Percentiles rank a stretch among this genome's conserved stretches.
Evolutionary conservation across 345 rosid genomes (phyloP).

Genomic region (Melaleuca alternifolia): DNA sequence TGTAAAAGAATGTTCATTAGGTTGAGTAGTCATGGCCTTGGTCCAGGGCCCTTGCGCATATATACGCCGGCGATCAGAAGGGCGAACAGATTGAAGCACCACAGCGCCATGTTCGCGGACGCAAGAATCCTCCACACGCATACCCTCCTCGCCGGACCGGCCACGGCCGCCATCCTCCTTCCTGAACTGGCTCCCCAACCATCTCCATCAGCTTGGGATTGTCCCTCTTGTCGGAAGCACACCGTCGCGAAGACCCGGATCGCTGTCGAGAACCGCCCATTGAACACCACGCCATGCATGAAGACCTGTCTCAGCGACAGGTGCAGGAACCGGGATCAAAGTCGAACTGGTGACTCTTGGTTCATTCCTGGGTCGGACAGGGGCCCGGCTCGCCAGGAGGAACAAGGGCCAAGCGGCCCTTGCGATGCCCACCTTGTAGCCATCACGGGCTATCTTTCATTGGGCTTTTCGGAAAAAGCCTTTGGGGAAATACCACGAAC

Average conservation of each 20-base stretch:
- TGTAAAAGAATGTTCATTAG: background rate
- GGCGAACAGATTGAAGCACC: conserved; percentile 82
- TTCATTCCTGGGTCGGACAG: background rate
- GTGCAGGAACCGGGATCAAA: background rate
- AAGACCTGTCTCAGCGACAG: background rate
- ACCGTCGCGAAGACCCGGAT: conserved; percentile 57
- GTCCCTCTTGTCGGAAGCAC: conserved; percentile 57
- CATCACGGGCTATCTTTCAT: conserved; percentile 11
- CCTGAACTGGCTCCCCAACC: conserved; percentile 41
- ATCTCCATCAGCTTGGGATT: conserved; percentile 43
- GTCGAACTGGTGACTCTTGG: background rate
- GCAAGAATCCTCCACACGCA: conserved; percentile 48
- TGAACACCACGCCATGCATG: conserved; percentile 66
- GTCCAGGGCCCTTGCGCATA: conserved; percentile 33
- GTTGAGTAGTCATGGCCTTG: background rate
- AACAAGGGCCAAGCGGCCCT: conserved; percentile 72
- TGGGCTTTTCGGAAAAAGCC: background rate
- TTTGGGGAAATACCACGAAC: background rate
- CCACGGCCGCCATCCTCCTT: conserved; percentile 5
- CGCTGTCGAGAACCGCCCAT: conserved; percentile 49
- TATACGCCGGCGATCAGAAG: conserved; percentile 59
- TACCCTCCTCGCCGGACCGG: conserved; percentile 27
- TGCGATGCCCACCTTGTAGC: conserved; percentile 48
- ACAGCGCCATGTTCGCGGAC: conserved; percentile 45
- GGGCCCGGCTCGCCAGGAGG: conserved; percentile 52